Base-by-base conservation (phyloP, 345 rosid species). In the Eucalyptus regnans region DNA sequence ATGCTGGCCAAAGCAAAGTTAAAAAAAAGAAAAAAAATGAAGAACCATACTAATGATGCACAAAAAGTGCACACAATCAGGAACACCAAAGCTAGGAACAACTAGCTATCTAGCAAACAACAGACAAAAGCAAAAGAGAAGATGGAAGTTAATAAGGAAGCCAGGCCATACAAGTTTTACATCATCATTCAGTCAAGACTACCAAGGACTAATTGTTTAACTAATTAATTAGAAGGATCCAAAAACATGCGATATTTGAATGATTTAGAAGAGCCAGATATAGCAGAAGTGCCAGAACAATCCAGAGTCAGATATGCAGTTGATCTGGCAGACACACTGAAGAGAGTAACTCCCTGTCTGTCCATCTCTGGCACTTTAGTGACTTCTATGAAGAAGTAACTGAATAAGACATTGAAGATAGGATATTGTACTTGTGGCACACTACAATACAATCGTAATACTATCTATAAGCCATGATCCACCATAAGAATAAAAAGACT, bases 61-160 rank as follows among this genome's bases (percentile, higher is more conserved):
- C 48, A 5, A 37, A 10, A 5, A 22, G 27, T 1, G 0, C 27
- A 20, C 1, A 1, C 83, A 13, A 41, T 76, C 3, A 37, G 37
- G 83, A 76, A 76, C 37, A 41, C 13, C 83, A 20, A 37, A 37
- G 27, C 83, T 20, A 76, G 18, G 48, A 76, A 76, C 8, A 41
- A 37, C 37, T 18, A 76, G 83, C 48, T 20, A 76, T 76, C 83
- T 76, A 0, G 8, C 48, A 76, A 76, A 10, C 29, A 6, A 76
- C 37, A 37, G 83, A 76, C 27, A 41, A 76, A 18, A 71, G 46
- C 83, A 37, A 76, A 71, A 20, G 83, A 76, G 25, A 76, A 37
- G 27, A 76, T 76, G 27, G 25, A 37, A 18, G 27, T 76, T 48
- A 25, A 76, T 41, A 20, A 76, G 46, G 1, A 71, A 71, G 46